A percentile compares a stretch with the other conserved stretches of the same genome.
Conservation (phyloP, 768 basidiomycete genomes). For the Royoungia palumana region DNA sequence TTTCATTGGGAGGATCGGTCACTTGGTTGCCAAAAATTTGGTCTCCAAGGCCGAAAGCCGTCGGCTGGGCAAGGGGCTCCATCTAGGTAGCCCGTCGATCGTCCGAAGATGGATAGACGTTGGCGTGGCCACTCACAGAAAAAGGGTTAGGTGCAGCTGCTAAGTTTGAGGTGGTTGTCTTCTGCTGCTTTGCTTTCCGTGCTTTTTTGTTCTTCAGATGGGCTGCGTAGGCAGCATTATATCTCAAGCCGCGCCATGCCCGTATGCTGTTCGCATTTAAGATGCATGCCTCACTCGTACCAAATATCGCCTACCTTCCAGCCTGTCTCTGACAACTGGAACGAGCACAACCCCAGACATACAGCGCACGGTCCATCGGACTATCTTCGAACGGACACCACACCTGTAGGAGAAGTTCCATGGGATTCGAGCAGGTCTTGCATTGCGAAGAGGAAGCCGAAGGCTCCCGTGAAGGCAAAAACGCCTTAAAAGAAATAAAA, state of each 20-base stretch:
- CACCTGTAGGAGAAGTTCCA: slow-evolving; percentile 82
- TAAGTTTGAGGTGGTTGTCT: slow-evolving; percentile 30
- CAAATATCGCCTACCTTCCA: slow-evolving; percentile 60
- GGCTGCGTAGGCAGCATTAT: slow-evolving; percentile 70
- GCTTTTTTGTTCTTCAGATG: slow-evolving; percentile 61
- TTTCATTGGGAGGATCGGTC: slow-evolving; percentile 15
- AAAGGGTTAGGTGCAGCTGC: slow-evolving; percentile 61
- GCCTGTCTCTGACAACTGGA: slow-evolving; percentile 68
- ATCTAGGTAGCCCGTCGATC: slow-evolving; percentile 15
- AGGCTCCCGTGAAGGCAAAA: slow-evolving; percentile 64
- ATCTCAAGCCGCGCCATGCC: slow-evolving; percentile 74
- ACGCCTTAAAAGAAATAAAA: slow-evolving; percentile 60
- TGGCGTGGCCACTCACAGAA: slow-evolving; percentile 43
- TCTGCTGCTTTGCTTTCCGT: slow-evolving; percentile 37
- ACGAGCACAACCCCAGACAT: slow-evolving; percentile 79
- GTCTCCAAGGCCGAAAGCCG: slow-evolving; percentile 55
- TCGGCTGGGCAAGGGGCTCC: slow-evolving; percentile 28
- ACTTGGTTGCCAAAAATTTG: slow-evolving; percentile 56
- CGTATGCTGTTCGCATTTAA: slow-evolving; percentile 52
- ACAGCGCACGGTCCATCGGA: slow-evolving; percentile 79
- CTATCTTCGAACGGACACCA: slow-evolving; percentile 90
- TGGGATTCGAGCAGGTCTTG: slow-evolving; percentile 65
- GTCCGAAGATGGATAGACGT: background rate
- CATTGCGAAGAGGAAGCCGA: slow-evolving; percentile 63
- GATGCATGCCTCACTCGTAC: slow-evolving; percentile 6